Base-by-base conservation (phyloP, 257 asterid species). In the Thymus quinquecostatus region DNA sequence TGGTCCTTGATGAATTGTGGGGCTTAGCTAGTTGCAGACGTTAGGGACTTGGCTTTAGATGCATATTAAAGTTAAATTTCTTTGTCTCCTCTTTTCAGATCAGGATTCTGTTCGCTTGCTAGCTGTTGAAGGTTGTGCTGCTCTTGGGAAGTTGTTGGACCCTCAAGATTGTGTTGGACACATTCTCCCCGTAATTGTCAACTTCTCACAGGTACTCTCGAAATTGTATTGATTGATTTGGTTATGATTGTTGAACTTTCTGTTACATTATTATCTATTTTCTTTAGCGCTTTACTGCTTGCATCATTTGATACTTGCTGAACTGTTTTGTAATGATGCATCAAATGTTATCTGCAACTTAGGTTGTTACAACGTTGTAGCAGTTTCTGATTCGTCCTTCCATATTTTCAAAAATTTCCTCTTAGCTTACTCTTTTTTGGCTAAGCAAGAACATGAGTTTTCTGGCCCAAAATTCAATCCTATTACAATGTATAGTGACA, bases 61-160 rank as follows among this genome's bases (percentile, higher is more conserved):
- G 21, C 49, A 45, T 58, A 13, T 68, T 49, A 43, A 62, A 61
- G 49, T 69, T 55, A 1, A 36, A 82, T 56, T 36, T 64, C 49
- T 54, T 69, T 51, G 54, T 64, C 21, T 10, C 12, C 60, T 36
- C 40, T 47, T 78, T 83, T n/a, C 88, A 92, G 97, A 90, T 86
- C 98, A 90, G 81, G 98, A 92, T 81, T 92, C 97, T 71, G 96
- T 92, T 72, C 97, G 98, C 2, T 82, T 92, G 71, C 84, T 92
- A 44, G 98, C 98, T 75, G 98, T 92, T 53, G 98, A 92, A 78
- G 88, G 98, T 38, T 92, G 98, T 84, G 97, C 96, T 62, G 90
- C 97, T 74, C 90, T 90, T 56, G 97, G 97, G 10, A 90, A 91
- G 79, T 79, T 91, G 71, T 77, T 91, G 87, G 96, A 91, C 59